phyloP scores from a whole-genome alignment of 2,329 filamentous ascomycete genomes.

The Triangularia setosa region DNA sequence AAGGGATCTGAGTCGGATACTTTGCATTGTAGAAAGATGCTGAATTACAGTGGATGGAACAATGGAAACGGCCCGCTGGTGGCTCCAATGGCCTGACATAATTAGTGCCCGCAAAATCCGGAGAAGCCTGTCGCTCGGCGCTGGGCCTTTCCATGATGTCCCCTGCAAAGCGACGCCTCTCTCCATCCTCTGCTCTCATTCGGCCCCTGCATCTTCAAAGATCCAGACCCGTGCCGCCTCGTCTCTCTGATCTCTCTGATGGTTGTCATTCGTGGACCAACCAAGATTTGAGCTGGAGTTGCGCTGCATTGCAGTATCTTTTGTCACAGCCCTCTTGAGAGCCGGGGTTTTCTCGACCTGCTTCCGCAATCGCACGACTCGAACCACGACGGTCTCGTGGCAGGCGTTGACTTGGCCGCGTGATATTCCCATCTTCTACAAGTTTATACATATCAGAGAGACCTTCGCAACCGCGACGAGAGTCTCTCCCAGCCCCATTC shows the following conservation, averaged over 20 bases:
- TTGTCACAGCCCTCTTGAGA: constrained; percentile 2
- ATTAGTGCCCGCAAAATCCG: constrained; percentile 8
- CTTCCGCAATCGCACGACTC: constrained; percentile 12
- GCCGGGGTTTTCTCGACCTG: constrained; percentile 8
- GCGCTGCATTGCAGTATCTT: constrained; percentile 8
- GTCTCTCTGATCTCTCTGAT: not conserved
- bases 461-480: not conserved
- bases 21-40: not conserved
- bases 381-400: constrained; percentile 28
- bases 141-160: not conserved
- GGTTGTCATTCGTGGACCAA: constrained; percentile 9
- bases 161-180: not conserved
- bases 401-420: constrained; percentile 28
- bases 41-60: not conserved
- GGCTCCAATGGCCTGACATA: not conserved
- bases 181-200: not conserved
- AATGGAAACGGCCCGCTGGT: not conserved
- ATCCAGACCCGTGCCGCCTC: constrained; percentile 11
- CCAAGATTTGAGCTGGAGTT: not conserved
- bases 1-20: not conserved
- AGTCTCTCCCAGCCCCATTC: not conserved
- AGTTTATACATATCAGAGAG: not conserved
- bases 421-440: constrained; percentile 17
- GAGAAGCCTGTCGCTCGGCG: constrained; percentile 8
- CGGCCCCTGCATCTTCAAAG: constrained; percentile 3